Base-by-base conservation (phyloP, 352 stramenopile species). In the Thalassiosira delicatula region DNA sequence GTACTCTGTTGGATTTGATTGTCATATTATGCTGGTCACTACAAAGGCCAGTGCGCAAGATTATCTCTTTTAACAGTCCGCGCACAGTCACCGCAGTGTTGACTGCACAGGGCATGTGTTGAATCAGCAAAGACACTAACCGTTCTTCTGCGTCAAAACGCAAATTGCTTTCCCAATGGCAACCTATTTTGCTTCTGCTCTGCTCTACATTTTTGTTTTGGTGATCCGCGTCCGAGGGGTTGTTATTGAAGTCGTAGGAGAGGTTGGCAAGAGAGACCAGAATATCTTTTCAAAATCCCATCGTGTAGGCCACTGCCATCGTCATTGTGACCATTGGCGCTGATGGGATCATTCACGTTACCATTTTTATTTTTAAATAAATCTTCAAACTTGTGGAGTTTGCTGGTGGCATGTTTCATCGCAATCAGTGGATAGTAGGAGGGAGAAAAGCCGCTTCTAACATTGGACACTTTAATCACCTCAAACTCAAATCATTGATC, bases 211-310 rank as follows among this genome's bases (percentile, higher is more conserved):
- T n/a, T n/a, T n/a, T n/a, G n/a, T n/a, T 86, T 14, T 74, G 54
- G 17, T 91, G 80, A 33, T 83, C 60, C 1, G 67, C 68, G 19
- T 91, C 96, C 61, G 95, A 87, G 17, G 96, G 98, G 3, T 92
- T 94, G 12, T 99, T 93, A 0, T 92, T 92, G 61, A 98, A 94
- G 9, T 81, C 92, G 14, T 84, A 80, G 0, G 92, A 93, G 1
- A 99, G 80, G 79, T 98, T 96, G 54, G 96, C 97, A 9, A 99
- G 93, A 29, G 95, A 98, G 73, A 96, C 97, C 49, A 99, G 85
- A 12, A 97, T 97, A 88, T 99, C 97, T 19, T 97, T 97, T 82
- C 97, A 92, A 90, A 99, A 99, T 27, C 96, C 96, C 70, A 98
- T 95, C 5, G 93, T 97, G n/a, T 70, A 60, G 19, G 96, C 69